phyloP scores from a whole-genome alignment of 2,329 filamentous ascomycete genomes.

The Podosphaera xanthii region DNA sequence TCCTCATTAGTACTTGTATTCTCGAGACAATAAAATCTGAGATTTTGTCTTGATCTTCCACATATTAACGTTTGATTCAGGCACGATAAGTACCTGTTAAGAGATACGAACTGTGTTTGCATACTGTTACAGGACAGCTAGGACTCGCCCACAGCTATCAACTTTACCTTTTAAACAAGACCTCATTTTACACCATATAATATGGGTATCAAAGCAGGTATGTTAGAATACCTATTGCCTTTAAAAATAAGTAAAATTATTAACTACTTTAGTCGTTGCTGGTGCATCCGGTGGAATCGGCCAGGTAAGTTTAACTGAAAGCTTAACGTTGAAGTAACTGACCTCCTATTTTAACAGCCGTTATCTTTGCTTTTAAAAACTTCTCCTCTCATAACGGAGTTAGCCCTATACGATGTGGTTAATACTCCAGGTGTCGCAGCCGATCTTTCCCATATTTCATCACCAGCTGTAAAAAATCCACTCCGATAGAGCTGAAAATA shows the following conservation, averaged over 20 bases:
- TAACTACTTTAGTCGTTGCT: conserved; percentile 42
- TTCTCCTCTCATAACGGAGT: conserved; percentile 68
- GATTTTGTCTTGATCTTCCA: no score
- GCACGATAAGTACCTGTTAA: no score
- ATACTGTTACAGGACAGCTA: no score
- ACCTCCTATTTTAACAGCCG: conserved; percentile 32
- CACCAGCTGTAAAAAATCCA: conserved; percentile 43
- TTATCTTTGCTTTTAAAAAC: conserved; percentile 92
- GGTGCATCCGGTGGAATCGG: conserved; percentile 97
- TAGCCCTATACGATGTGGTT: conserved; percentile 96
- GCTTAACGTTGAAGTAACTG: conserved; percentile 2
- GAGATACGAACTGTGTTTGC: no score
- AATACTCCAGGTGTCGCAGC: conserved; percentile 92
- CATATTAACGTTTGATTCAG: no score
- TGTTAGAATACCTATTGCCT: conserved; percentile 7
- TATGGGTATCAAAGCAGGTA: conserved; percentile 39
- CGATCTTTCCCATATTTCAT: conserved; percentile 94
- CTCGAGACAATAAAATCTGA: no score
- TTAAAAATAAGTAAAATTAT: neutral
- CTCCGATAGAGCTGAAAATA: conserved; percentile 7
- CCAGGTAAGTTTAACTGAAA: conserved; percentile 39
- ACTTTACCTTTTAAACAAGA: no score
- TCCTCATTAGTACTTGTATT: no score
- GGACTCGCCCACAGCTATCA: no score
- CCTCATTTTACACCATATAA: conserved; percentile 3